Evolutionary conservation across 768 basidiomycete genomes (phyloP).

Genomic region (Pilatotrama ljubarskyi): DNA sequence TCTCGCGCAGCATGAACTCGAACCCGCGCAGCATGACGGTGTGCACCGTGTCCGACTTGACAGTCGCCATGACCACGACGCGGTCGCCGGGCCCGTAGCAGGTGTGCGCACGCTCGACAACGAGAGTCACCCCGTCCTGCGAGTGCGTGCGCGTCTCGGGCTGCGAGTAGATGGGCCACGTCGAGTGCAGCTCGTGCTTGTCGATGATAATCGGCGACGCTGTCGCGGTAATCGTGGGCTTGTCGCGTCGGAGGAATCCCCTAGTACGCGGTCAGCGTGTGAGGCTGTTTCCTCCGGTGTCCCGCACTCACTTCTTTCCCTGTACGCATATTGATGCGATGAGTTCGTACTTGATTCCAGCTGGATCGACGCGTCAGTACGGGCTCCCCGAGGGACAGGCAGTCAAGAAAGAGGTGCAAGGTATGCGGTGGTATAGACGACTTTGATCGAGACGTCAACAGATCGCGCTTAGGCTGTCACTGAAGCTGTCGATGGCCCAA

Average conservation of each 20-base stretch:
- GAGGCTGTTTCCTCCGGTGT: neutral
- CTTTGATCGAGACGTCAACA: neutral
- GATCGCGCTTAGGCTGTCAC: neutral
- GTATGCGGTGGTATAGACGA: neutral
- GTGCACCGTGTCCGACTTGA: slow-evolving; percentile 69
- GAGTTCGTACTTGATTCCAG: slow-evolving; percentile 88
- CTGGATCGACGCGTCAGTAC: slow-evolving; percentile 35
- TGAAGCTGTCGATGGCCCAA: neutral
- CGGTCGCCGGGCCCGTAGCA: slow-evolving; percentile 89
- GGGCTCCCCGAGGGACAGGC: neutral
- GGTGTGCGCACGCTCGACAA: slow-evolving; percentile 70
- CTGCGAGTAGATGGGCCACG: slow-evolving; percentile 90
- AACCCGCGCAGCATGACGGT: slow-evolving; percentile 80
- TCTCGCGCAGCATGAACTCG: slow-evolving; percentile 78
- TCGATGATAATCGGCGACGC: slow-evolving; percentile 77
- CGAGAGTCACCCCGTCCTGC: slow-evolving; percentile 72
- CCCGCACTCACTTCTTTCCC: slow-evolving; percentile 68
- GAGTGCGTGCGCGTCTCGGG: slow-evolving; percentile 65
- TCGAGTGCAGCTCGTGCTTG: slow-evolving; percentile 91
- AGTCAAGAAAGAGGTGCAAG: neutral
- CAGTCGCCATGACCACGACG: slow-evolving; percentile 65
- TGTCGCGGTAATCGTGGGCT: slow-evolving; percentile 66
- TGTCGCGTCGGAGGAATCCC: slow-evolving; percentile 80
- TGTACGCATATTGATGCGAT: slow-evolving; percentile 84
- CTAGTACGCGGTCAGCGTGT: slow-evolving; percentile 38